These are phyloP conservation scores for Colletotrichum brevisporum DNA, from an alignment of 2,329 filamentous ascomycete species.

Conservation along the genomic window DNA sequence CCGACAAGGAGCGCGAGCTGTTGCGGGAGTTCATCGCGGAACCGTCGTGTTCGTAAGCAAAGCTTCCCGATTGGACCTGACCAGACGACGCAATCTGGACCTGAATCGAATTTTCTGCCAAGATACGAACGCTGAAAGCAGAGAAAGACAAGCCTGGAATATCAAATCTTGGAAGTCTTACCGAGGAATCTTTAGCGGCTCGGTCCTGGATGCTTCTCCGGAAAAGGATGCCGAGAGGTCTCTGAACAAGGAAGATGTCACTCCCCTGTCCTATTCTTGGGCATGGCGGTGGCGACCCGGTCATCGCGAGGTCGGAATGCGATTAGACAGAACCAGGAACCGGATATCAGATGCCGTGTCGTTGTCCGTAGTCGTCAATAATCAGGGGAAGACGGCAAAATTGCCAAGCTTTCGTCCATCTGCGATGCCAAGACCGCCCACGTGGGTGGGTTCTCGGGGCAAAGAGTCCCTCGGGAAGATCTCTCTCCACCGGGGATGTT, in stretches of 20 bases:
- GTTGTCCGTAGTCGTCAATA: not conserved
- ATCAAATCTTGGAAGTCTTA: too few relatives aligned
- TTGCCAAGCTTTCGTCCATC: constrained; percentile 34
- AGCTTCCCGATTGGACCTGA: too few relatives aligned
- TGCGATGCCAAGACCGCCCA: constrained; percentile 26
- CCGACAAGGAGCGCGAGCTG: constrained; percentile 64
- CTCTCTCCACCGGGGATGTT: constrained; percentile 6
- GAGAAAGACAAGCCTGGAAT: too few relatives aligned
- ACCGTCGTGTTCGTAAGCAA: rapidly evolving
- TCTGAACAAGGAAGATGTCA: not conserved
- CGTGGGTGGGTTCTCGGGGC: constrained; percentile 23
- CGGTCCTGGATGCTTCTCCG: too few relatives aligned
- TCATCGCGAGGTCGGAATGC: not conserved
- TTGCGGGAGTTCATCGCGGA: constrained; percentile 40
- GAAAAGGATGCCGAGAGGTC: not conserved
- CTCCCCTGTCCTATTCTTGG: not conserved
- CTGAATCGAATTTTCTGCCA: too few relatives aligned
- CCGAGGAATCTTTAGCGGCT: too few relatives aligned
- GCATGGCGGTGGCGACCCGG: not conserved
- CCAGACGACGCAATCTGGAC: too few relatives aligned
- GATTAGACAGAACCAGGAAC: not conserved
- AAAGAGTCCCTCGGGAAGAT: not conserved
- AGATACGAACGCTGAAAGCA: too few relatives aligned
- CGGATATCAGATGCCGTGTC: not conserved
- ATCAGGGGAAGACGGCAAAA: not conserved